Conservation (phyloP, 768 basidiomycete species). For the Tulasnella sp. region DNA sequence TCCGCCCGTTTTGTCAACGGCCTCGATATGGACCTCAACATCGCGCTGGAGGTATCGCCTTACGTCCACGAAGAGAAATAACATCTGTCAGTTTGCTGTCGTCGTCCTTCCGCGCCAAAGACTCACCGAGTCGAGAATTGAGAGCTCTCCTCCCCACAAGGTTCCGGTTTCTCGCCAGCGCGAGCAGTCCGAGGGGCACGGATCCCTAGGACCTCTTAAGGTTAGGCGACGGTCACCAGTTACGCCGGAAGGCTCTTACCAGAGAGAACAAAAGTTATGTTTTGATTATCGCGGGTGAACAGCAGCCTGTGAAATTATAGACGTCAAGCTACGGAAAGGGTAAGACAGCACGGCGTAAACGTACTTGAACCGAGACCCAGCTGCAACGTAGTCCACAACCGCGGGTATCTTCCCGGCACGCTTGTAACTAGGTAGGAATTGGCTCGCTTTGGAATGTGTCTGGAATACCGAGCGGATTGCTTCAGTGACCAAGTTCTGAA, state of each 20-base stretch:
- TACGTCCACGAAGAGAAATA: constrained; percentile 15
- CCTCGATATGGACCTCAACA: constrained; percentile 84
- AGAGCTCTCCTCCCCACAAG: constrained; percentile 71
- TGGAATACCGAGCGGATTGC: constrained; percentile 22
- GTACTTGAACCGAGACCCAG: constrained; percentile 92
- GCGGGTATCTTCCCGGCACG: constrained; percentile 73
- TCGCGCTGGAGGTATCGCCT: constrained; percentile 88
- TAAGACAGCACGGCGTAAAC: too few species aligned
- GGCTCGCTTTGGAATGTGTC: constrained; percentile 62
- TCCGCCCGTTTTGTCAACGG: constrained; percentile 87
- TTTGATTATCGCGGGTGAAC: constrained; percentile 86
- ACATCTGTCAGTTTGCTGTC: not conserved
- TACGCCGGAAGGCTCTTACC: constrained; percentile 35
- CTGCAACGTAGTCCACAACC: constrained; percentile 85
- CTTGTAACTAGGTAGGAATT: constrained; percentile 87
- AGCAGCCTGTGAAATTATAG: constrained; percentile 46
- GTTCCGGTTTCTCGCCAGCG: constrained; percentile 71
- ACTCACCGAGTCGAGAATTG: constrained; percentile 46
- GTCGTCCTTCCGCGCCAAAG: too few species aligned
- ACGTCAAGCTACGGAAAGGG: too few species aligned
- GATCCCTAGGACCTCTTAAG: constrained; percentile 56
- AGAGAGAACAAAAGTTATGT: constrained; percentile 81
- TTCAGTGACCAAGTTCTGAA: not conserved
- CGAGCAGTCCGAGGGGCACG: constrained; percentile 83
- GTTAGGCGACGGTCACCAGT: not conserved